These are phyloP conservation scores for Colletotrichum scovillei DNA, from an alignment of 2,329 filamentous ascomycete species.

Conservation along the genomic window DNA sequence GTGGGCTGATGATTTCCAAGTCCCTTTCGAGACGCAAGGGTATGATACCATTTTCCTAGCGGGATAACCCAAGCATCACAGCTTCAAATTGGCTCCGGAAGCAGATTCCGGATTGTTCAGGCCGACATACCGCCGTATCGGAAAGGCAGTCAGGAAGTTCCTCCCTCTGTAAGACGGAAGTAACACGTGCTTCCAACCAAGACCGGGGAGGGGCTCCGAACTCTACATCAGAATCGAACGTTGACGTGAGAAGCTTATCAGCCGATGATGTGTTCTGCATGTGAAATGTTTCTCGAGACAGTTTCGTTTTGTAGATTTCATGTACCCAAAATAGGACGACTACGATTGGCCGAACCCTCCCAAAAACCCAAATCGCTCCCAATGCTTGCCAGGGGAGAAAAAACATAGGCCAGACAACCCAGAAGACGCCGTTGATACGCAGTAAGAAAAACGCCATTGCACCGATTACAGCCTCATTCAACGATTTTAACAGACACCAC, in stretches of 20 bases:
- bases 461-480: not conserved
- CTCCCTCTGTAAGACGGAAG: not conserved
- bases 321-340: not conserved
- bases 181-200: not conserved
- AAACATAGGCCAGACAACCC: not conserved
- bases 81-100: not conserved
- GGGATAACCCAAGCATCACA: not conserved
- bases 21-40: not conserved
- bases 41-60: not conserved
- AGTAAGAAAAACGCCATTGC: not conserved
- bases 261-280: not conserved
- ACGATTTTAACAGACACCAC: not conserved
- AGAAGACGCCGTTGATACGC: not conserved
- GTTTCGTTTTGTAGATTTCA: conserved; percentile 9
- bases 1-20: not conserved
- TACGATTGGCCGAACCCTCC: conserved; percentile 12
- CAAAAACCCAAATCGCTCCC: not conserved
- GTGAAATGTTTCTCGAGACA: not conserved
- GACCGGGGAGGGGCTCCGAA: not conserved
- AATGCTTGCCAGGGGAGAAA: not conserved
- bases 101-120: not conserved
- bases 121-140: not conserved
- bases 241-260: not conserved
- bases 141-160: not conserved
- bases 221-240: not conserved